Evolutionary conservation across 2,329 filamentous ascomycete genomes (phyloP), one percentile per base, ranked within the genome.

Genomic region (Onygenales sp.): DNA sequence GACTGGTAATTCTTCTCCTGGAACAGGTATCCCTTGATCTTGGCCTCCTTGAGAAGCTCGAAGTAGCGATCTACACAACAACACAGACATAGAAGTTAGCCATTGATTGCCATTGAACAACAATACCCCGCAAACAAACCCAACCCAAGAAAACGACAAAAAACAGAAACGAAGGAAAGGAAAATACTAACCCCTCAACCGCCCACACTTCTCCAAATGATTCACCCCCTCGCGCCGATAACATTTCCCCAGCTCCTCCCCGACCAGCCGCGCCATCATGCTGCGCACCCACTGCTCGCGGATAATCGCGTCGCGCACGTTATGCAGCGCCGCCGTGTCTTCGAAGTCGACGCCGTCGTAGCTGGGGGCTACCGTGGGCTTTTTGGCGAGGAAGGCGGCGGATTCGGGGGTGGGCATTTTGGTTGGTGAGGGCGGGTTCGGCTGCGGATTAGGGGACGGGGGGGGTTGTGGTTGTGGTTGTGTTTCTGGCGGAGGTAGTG

Each of bases 261-360:
- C 71, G 49, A 85, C 81, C 55, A 85, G 68, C 57, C 82, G 71
- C 53, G 81, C 78, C 82, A 85, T 85, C 82, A 85, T 85, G 66
- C 77, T 79, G 71, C 77, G 79, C 53, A 85, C 81, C 82, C 82
- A 85, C 64, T 85, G 82, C 69, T 85, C 82, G 52, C 82, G 76
- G 59, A 85, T 80, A 46, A 85, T 79, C 6, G 81, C 76, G 62
- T 85, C 82, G 62, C 83, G 80, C 56, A 81, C 82, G 42, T 80
- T 80, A 68, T 84, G 82, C 46, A 85, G 70, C 46, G 79, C 79
- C 57, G 75, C 70, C 65, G 81, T 83, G 73, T 85, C 81, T 58
- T 82, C 78, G 71, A 81, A 84, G 70, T 85, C 81, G 66, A 85
- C 82, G 59, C 82, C 81, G 53, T 83, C 78, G 71, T 84, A 85